Conservation (phyloP, 2,329 filamentous ascomycete species). For the Penicillium sp. region DNA sequence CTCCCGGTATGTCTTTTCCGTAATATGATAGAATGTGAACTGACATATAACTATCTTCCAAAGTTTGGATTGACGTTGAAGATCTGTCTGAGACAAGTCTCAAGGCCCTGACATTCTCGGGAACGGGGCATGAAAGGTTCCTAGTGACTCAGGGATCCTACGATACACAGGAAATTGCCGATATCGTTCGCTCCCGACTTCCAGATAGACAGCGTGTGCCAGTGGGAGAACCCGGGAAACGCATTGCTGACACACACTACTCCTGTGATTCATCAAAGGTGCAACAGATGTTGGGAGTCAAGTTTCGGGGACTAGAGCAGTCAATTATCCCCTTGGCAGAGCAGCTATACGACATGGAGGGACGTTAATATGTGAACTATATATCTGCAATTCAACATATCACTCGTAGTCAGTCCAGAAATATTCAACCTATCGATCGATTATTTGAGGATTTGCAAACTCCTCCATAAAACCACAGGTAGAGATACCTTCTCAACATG, state of each 20-base stretch:
- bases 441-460: too few species aligned
- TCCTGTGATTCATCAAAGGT: constrained; percentile 51
- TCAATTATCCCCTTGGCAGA: constrained; percentile 18
- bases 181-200: constrained; percentile 18
- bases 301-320: constrained; percentile 21
- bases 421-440: too few species aligned
- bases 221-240: constrained; percentile 22
- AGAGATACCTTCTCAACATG: too few species aligned
- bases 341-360: constrained; percentile 21
- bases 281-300: constrained; percentile 45
- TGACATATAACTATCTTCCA: not conserved
- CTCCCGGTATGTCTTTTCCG: constrained; percentile 10
- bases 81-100: constrained; percentile 18
- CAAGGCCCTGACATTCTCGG: constrained; percentile 13
- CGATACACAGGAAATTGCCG: constrained; percentile 30
- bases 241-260: constrained; percentile 26
- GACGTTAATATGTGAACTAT: not conserved
- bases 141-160: constrained; percentile 27
- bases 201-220: constrained; percentile 16
- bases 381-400: too few species aligned
- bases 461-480: too few species aligned
- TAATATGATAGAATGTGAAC: too few species aligned
- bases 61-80: constrained; percentile 24
- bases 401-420: too few species aligned
- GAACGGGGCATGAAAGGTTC: constrained; percentile 19